Evolutionary conservation across 2,329 filamentous ascomycete genomes (phyloP), one percentile per base, ranked within the genome.

Genomic region (Trichophyton schoenleinii): DNA sequence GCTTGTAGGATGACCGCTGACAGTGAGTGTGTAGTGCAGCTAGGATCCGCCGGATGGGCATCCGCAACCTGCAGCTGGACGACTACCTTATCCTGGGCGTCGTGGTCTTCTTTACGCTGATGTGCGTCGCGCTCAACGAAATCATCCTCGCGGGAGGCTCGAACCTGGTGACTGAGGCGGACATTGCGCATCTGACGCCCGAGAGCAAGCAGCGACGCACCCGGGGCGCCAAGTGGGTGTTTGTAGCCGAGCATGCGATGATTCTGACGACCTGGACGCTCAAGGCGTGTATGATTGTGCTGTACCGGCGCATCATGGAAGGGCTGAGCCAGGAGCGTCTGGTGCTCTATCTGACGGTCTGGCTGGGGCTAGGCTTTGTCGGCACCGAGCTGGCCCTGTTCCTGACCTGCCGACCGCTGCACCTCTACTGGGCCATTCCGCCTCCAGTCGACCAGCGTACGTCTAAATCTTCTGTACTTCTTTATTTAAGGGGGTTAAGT

Each of bases 231-330:
- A 86, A 86, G 74, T 79, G 83, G 73, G 83, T 85, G 0, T 74
- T 85, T 44, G 79, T 84, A 4, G 80, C 82, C 2, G 83, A 87
- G 65, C 77, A 85, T 70, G 79, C 80, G 67, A 87, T 87, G 74
- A 74, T 85, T n/a, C 74, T 83, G n/a, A 70, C 71, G 3, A 68
- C 76, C 34, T 83, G 81, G 80, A 68, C 75, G 15, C 72, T 80
- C 64, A 83, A 83, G 65, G 71, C 76, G 28, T 81, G 80, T 66
- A 75, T 83, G 68, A 69, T 82, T 65, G 71, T 80, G 41, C 80
- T 83, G 66, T 81, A 81, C 68, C 70, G 72, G 36, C 76, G 79
- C 44, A 76, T 81, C 71, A 81, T 79, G 4, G 70, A 73, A 42
- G 73, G 73, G 25, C 59, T 74, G 20, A 63, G 65, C 9, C 72